Base-by-base conservation (phyloP, 306 rosid genomes). In the Quercus dentata region DNA sequence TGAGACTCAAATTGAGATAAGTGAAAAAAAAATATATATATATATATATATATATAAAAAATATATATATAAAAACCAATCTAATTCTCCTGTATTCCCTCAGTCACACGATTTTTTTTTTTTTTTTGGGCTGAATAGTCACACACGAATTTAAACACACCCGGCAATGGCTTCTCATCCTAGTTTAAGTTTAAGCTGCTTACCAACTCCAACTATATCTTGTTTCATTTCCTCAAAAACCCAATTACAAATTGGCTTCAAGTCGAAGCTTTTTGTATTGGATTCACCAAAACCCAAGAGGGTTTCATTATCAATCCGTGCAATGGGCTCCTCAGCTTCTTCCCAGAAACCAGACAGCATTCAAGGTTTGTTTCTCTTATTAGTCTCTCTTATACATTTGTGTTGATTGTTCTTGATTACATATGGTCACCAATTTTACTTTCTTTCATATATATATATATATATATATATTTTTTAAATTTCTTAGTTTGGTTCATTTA, bases 271-370 rank as follows among this genome's bases (percentile, higher is more conserved):
- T 51, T 71, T 72, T 3, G 49, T 74, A 49, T 81, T 80, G 33
- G 83, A 79, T 67, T 62, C 76, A 19, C 41, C 75, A 52, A 83
- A 86, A 62, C 55, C 80, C 83, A 87, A 55, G 57, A 91, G 68
- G 79, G 27, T 82, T 80, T 83, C 75, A 56, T 80, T 82, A 74
- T 83, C 94, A 6, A 75, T 84, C 72, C 80, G 85, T 5, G 84
- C 86, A 51, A 94, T 94, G 98, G 98, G 97, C 15, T 89, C 94
- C 19, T 91, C 94, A 15, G 81, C 97, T 75, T 94, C 97, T 83
- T 89, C 97, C 30, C 88, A 81, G 73, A 78, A 84, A 58, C 86
- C 88, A 63, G 94, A 90, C 52, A 84, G 74, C 67, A 46, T 80
- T 73, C 84, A 90, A 82, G 94, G 97, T 89, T 61, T 44, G 41